Percentiles rank a stretch among this genome's conserved stretches.
Conservation (phyloP, 164 flowering plant species). For the Nymphaea thermarum region DNA sequence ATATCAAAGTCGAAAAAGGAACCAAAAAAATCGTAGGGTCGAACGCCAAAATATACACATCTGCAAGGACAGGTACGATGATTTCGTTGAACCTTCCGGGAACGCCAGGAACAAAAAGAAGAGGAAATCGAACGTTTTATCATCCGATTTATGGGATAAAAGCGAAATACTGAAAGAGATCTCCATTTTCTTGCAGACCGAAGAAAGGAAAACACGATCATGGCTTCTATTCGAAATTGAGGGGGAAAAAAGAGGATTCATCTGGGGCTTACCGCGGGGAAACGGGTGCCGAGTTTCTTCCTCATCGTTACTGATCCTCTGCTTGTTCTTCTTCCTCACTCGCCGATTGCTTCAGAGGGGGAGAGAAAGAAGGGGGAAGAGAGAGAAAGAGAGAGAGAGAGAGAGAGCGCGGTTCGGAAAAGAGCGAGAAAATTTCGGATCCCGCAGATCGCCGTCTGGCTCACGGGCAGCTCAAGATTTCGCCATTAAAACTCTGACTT, state of each 20-base stretch:
- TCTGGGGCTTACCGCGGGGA: neutral
- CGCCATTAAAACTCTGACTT: neutral
- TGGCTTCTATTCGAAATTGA: neutral
- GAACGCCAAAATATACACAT: no score
- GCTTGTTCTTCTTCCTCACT: neutral
- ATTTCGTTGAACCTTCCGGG: no score
- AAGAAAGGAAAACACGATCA: neutral
- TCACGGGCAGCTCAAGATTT: neutral
- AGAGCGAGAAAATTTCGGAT: neutral
- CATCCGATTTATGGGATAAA: no score
- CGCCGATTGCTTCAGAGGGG: neutral
- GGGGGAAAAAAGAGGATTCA: neutral
- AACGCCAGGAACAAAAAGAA: no score
- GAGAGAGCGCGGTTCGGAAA: no score
- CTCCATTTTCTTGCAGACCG: neutral
- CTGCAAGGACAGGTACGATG: no score
- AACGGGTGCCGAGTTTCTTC: conserved; percentile 4
- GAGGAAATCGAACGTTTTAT: no score
- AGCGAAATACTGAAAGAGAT: neutral
- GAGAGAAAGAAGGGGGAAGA: neutral
- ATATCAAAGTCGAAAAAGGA: no score
- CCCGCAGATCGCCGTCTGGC: neutral
- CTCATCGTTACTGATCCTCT: neutral
- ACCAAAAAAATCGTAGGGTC: no score
- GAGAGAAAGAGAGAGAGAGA: neutral